phyloP scores from a whole-genome alignment of 108 stramenopile genomes.

The Stephanodiscus triporus region DNA sequence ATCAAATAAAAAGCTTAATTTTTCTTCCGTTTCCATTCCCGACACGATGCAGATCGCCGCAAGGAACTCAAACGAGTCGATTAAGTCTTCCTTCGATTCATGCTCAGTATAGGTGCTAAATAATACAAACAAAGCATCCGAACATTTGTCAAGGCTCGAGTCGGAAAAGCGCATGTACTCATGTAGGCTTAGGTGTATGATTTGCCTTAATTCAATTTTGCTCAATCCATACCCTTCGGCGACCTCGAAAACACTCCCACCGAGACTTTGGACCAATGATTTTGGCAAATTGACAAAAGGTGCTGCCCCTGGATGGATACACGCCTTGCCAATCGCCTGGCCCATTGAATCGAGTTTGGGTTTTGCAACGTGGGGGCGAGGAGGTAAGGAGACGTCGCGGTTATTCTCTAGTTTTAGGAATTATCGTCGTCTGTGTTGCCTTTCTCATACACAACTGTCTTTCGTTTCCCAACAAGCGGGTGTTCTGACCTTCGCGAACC shows the following conservation, averaged over 20 bases:
- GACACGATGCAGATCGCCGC: conserved; percentile 34
- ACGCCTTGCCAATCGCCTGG: conserved; percentile 25
- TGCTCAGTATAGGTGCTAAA: conserved; percentile 2
- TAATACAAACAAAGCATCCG: conserved; percentile 20
- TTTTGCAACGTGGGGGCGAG: too few species aligned
- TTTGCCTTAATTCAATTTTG: conserved; percentile 15
- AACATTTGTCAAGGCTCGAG: conserved; percentile 20
- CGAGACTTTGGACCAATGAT: conserved; percentile 15
- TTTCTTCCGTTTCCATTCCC: conserved; percentile 31
- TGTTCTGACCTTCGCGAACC: too few species aligned
- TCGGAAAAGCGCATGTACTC: conserved; percentile 28
- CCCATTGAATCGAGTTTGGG: conserved; percentile 25
- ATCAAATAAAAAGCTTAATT: conserved; percentile 51
- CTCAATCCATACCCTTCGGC: conserved; percentile 26
- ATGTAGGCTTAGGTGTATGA: conserved; percentile 23
- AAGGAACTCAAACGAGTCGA: conserved; percentile 62
- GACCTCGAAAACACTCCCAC: conserved; percentile 24
- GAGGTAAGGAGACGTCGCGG: too few species aligned
- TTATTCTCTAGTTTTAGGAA: too few species aligned
- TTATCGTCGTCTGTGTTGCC: too few species aligned
- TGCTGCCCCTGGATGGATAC: conserved; percentile 14
- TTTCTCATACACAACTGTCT: too few species aligned
- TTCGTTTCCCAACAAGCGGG: too few species aligned
- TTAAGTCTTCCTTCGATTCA: conserved; percentile 13
- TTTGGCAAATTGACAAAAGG: conserved; percentile 37